phyloP scores from a whole-genome alignment of 495 filamentous ascomycete genomes.

The Xylaria castorea region DNA sequence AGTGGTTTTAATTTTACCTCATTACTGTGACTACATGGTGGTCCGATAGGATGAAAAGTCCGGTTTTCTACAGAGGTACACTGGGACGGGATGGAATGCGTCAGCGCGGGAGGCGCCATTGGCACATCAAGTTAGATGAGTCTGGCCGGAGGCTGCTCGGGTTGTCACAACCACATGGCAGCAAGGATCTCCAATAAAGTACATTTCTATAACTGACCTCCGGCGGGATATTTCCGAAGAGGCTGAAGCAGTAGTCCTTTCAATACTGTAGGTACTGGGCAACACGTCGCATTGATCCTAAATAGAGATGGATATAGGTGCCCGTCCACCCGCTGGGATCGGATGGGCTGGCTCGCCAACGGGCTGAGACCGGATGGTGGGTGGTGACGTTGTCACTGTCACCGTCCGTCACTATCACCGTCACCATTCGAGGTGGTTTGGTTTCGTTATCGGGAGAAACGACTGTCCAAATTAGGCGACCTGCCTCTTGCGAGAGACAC shows the following conservation, averaged over 20 bases:
- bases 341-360: not conserved
- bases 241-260: constrained; percentile 9
- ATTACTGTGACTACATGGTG: not conserved
- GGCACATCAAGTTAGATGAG: constrained; percentile 9
- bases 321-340: constrained; percentile 3
- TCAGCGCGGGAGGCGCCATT: constrained; percentile 14
- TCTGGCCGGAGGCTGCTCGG: constrained; percentile 18
- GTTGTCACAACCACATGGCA: constrained; percentile 24
- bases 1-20: not conserved
- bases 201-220: constrained; percentile 3
- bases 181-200: constrained; percentile 12
- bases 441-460: constrained; percentile 12
- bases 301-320: constrained; percentile 8
- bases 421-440: constrained; percentile 1
- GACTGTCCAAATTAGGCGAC: constrained; percentile 6
- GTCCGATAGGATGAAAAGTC: not conserved
- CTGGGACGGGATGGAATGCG: constrained; percentile 5
- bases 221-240: constrained; percentile 10
- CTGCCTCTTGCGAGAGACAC: constrained; percentile 14
- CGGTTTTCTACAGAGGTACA: not conserved
- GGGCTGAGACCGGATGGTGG: constrained; percentile 2
- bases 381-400: constrained; percentile 9
- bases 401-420: constrained; percentile 5
- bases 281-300: constrained; percentile 4
- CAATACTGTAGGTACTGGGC: not conserved